Percentiles rank a stretch among this genome's conserved stretches.
Conservation (phyloP, 2,329 filamentous ascomycete genomes). For the Talaromyces sp. region DNA sequence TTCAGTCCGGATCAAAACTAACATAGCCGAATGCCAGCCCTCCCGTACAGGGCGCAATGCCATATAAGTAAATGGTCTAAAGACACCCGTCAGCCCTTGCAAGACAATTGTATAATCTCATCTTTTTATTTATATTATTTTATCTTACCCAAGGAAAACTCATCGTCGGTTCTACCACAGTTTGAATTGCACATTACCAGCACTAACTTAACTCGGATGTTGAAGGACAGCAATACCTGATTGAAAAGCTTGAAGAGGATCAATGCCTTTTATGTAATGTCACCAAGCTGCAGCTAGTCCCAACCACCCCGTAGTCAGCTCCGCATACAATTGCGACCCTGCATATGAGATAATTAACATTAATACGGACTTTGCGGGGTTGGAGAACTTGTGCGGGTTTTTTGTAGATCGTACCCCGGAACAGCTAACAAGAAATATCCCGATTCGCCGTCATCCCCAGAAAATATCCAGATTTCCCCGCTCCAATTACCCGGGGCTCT, state of each 20-base stretch:
- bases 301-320: background rate
- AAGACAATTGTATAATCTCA: background rate
- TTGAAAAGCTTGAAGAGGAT: background rate
- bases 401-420: background rate
- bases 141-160: background rate
- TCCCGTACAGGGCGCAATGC: conserved; percentile 20
- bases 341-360: background rate
- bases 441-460: background rate
- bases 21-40: conserved; percentile 24
- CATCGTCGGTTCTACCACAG: background rate
- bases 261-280: background rate
- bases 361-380: background rate
- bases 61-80: conserved; percentile 21
- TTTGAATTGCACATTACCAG: background rate
- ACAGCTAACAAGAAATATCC: background rate
- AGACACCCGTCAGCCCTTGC: background rate
- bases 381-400: background rate
- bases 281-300: background rate
- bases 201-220: background rate
- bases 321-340: background rate
- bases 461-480: background rate
- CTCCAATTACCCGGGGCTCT: background rate
- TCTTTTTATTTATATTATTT: background rate
- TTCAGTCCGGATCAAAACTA: background rate
- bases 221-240: background rate